Evolutionary conservation across 2,329 filamentous ascomycete species (phyloP).

Genomic region (Colletotrichum sp.): DNA sequence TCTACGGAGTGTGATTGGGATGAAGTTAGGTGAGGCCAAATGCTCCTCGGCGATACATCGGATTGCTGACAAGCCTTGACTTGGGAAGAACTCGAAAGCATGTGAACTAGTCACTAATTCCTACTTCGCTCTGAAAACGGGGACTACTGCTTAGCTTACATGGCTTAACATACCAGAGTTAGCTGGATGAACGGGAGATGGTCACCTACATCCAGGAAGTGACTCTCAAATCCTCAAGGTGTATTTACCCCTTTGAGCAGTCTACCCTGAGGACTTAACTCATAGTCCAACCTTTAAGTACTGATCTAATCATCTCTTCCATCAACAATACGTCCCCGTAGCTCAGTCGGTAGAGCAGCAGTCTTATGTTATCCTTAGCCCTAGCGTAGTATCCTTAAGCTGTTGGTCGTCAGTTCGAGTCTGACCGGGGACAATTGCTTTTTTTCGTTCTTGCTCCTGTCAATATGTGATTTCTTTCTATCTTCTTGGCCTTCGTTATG

Average conservation of each 20-base stretch:
- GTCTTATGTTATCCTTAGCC: not conserved
- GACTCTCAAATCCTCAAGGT: not conserved
- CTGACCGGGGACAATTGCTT: not conserved
- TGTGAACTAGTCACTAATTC: not conserved
- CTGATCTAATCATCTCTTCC: not conserved
- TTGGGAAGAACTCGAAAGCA: not conserved
- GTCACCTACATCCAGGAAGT: not conserved
- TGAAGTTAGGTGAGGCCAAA: not conserved
- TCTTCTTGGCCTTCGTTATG: not conserved
- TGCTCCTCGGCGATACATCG: not conserved
- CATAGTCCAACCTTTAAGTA: not conserved
- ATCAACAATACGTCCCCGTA: not conserved
- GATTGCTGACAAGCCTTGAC: not conserved
- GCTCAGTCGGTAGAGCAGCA: not conserved
- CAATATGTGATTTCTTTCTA: not conserved
- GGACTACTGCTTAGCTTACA: accelerated
- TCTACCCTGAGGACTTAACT: not conserved
- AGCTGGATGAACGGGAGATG: not conserved
- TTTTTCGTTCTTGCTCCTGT: not conserved
- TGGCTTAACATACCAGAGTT: not conserved
- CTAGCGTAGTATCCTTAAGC: not conserved
- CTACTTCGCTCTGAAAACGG: not conserved
- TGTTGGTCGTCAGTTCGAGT: not conserved
- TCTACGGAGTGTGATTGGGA: not conserved
- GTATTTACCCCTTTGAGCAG: not conserved